Base-by-base conservation (phyloP, 2,329 filamentous ascomycete species). In the Pezicula rhizophila region DNA sequence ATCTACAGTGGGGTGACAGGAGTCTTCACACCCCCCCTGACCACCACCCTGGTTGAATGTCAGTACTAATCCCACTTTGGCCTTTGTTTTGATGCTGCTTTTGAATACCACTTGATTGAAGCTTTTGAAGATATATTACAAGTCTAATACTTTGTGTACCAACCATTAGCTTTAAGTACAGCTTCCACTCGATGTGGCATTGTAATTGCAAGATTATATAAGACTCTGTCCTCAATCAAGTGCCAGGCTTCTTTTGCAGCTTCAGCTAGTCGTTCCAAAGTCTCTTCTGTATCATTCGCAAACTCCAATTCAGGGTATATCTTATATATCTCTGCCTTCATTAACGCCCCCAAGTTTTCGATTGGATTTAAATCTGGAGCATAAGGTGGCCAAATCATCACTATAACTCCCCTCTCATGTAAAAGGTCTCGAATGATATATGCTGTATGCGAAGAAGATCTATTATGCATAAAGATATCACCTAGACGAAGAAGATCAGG, bases 61-160 rank as follows among this genome's bases (percentile, higher is more conserved):
- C n/a, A n/a, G n/a, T n/a, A n/a, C n/a, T n/a, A n/a, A n/a, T n/a
- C n/a, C n/a, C n/a, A n/a, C n/a, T n/a, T n/a, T n/a, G n/a, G n/a
- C n/a, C n/a, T n/a, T n/a, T n/a, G n/a, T n/a, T n/a, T n/a, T n/a
- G n/a, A n/a, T n/a, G n/a, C n/a, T n/a, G n/a, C n/a, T n/a, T n/a
- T n/a, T n/a, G n/a, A n/a, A n/a, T n/a, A n/a, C n/a, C n/a, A n/a
- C n/a, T n/a, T n/a, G n/a, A n/a, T n/a, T n/a, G n/a, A n/a, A n/a
- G n/a, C n/a, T n/a, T n/a, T n/a, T n/a, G n/a, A n/a, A n/a, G n/a
- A n/a, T n/a, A n/a, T n/a, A n/a, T n/a, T n/a, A n/a, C n/a, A n/a
- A n/a, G n/a, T n/a, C 37, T 51, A 53, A 43, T 52, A 54, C 40
- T 52, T 52, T 34, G 37, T 54, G 49, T 54, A 54, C 49, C 20